Base-by-base conservation (phyloP, 192 early-diverging fungal species). In the Coemansia sp. region DNA sequence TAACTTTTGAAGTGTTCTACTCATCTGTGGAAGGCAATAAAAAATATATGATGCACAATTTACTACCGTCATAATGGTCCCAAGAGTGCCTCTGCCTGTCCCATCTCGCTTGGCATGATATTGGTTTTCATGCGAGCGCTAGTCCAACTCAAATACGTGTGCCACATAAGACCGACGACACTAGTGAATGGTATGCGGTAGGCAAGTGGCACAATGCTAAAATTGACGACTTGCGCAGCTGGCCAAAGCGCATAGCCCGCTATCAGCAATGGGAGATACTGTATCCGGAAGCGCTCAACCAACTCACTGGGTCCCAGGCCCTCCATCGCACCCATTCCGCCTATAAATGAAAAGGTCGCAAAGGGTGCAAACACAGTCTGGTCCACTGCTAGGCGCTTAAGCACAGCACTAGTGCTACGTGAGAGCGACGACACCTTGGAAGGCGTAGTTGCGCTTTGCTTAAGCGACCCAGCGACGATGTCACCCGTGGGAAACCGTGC, bases 101-200 rank as follows among this genome's bases (percentile, higher is more conserved):
- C 37, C 4, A 22, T 4, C 35, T 32, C 35, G 34, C 58, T 7
- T 12, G 37, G 35, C 0, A 38, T 18, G 18, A 52, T 53, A 18
- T 40, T 34, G 38, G 38, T 24, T 29, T 59, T 59, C 11, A 60
- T 39, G 3, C 52, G 69, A 24, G 78, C 86, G 62, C 80, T 90
- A 11, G 80, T 62, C 82, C 86, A 88, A 69, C 91, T 87, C 41
- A 92, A 65, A 60, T 91, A 92, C 2, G 83, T 76, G 65, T 90
- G 89, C 91, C 91, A 92, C n/a, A 88, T 74, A 35, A 92, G 81
- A 12, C 89, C 86, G 35, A 90, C 74, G 9, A 78, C 67, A 67
- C 88, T 88, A 15, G 86, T 86, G 73, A 92, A 89, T 4, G 86
- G 91, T 24, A 92, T 69, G 13, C 89, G 80, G 64, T 86, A 88